Evolutionary conservation across 805 yeast genomes (phyloP), one percentile per base, ranked within the genome.

Genomic region (Ogataea thermomethanolica): DNA sequence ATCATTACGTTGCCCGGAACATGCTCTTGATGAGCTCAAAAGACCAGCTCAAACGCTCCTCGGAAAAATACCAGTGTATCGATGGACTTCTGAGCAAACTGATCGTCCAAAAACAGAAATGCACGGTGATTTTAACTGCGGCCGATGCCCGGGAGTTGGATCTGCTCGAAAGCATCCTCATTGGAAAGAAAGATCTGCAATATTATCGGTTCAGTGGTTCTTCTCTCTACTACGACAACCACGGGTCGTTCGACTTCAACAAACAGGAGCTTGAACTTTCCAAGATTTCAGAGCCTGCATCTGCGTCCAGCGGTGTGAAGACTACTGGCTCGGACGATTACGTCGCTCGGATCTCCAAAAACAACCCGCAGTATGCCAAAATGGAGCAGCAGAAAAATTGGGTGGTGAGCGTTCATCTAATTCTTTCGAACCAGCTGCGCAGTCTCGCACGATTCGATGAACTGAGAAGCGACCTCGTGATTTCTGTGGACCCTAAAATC

Each of bases 1-100:
- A 83, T 49, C 93, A 85, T 58, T 85, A 78, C 51, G 79, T 84
- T 58, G 89, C 93, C 7, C 78, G 78, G 49, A 81, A 80, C 41
- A 62, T 84, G 46, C 56, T 85, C 11, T 62, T 82, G 27, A 75
- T 79, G 79, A 85, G 81, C 48, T 69, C 84, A 1, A 81, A 76
- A 43, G 79, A 75, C 39, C 59, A 73, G 33, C 61, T 83, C 35
- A 62, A 70, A 29, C 60, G 61, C 29, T 66, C 79, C 8, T 76
- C 85, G 14, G 84, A 81, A 22, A 84, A 84, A 51, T 77, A 81
- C 43, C 64, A 63, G 44, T 64, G 72, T 33, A 68, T 82, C 45
- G 79, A 81, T 50, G 61, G 68, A 26, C 49, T 82, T 3, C 51
- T 77, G 14, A 72, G 71, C 35, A 41, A 47, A 41, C 63, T 49